A percentile compares a stretch with the other conserved stretches of the same genome.
Conservation (phyloP, 305 asterid genomes). For the Fraxinus paxiana region DNA sequence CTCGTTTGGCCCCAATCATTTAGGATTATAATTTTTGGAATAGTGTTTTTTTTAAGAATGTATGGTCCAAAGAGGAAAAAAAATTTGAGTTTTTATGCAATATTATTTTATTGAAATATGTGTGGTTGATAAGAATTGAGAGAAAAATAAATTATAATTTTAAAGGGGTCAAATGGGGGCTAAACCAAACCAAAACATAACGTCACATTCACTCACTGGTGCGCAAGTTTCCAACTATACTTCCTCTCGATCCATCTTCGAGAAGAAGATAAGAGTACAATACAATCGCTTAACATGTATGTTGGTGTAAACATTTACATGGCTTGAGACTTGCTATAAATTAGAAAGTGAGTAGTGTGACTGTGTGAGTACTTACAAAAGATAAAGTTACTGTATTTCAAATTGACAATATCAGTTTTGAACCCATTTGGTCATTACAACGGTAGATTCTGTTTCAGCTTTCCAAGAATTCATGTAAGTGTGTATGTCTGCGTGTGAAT, state of each 20-base stretch:
- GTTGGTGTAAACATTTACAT: neutral
- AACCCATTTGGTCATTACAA: constrained; percentile 34
- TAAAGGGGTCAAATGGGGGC: neutral
- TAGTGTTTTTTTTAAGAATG: no score
- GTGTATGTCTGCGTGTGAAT: constrained; percentile 23
- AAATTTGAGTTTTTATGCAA: neutral
- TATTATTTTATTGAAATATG: no score
- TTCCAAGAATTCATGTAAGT: constrained; percentile 27
- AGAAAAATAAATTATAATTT: no score
- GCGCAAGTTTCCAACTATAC: neutral
- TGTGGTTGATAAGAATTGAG: neutral
- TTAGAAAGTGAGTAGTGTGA: neutral
- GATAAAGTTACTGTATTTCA: neutral
- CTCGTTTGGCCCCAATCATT: neutral
- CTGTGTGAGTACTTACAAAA: neutral
- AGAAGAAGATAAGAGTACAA: neutral
- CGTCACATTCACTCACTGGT: neutral
- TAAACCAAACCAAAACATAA: neutral
- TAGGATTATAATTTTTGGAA: neutral
- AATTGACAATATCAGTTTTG: constrained; percentile 14
- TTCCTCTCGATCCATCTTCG: neutral
- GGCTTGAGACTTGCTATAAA: neutral
- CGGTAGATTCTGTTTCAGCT: constrained; percentile 32
- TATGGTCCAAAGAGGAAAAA: neutral
- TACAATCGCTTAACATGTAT: neutral